A percentile compares a stretch with the other conserved stretches of the same genome.
phyloP scores from a whole-genome alignment of 306 rosid genomes.

The Phaseolus lunatus region DNA sequence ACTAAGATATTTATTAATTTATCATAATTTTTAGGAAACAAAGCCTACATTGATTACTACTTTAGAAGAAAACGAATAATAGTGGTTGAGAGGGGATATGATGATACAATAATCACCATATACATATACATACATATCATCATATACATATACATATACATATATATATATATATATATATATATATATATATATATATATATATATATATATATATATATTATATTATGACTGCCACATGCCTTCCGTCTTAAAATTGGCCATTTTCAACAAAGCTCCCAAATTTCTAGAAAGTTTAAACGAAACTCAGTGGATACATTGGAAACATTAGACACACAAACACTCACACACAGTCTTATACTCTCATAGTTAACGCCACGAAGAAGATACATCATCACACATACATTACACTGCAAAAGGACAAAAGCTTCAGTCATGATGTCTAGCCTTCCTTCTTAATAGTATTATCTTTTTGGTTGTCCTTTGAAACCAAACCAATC shows the following conservation, averaged over 20 bases:
- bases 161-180: too few species aligned
- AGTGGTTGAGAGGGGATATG: too few species aligned
- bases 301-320: background rate
- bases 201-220: too few species aligned
- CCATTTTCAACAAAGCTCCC: slow-evolving; percentile 1
- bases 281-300: background rate
- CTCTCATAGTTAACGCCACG: slow-evolving; percentile 12
- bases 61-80: background rate
- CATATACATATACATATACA: too few species aligned
- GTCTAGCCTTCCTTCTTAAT: background rate
- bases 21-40: too few species aligned
- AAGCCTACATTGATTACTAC: too few species aligned
- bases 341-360: background rate
- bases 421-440: slow-evolving; percentile 20
- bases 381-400: background rate
- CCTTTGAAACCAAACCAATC: slow-evolving; percentile 32
- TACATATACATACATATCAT: too few species aligned
- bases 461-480: background rate
- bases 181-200: too few species aligned
- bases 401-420: background rate
- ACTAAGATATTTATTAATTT: too few species aligned
- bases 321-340: too few species aligned
- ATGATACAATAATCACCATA: background rate
- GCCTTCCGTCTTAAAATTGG: background rate
- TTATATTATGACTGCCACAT: too few species aligned